Evolutionary conservation across 192 early-diverging fungal species (phyloP).

Genomic region (Thamnidium elegans): DNA sequence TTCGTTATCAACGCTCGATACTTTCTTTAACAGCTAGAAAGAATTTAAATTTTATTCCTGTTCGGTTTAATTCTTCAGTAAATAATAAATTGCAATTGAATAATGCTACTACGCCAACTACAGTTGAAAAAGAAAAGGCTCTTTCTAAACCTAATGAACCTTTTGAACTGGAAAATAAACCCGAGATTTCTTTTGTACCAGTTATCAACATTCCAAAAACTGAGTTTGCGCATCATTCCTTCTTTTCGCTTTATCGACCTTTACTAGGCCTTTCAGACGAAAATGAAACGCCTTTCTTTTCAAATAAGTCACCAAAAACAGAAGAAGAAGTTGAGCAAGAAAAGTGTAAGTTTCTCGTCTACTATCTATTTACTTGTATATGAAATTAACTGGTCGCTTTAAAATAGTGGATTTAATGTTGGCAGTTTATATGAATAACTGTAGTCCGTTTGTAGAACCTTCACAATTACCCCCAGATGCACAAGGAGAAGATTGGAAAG

Average conservation of each 20-base stretch:
- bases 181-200: background rate
- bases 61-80: constrained; percentile 6
- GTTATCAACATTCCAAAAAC: constrained; percentile 34
- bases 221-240: constrained; percentile 55
- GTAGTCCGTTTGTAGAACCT: background rate
- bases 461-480: background rate
- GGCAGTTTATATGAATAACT: background rate
- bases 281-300: constrained; percentile 11
- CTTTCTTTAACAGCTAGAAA: background rate
- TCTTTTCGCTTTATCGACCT: constrained; percentile 60
- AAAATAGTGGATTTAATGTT: background rate
- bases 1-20: constrained; percentile 9
- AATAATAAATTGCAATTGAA: background rate
- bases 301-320: background rate
- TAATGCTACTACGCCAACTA: background rate
- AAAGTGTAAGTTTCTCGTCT: background rate
- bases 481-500: background rate
- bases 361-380: no score
- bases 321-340: background rate
- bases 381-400: no score
- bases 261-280: constrained; percentile 36
- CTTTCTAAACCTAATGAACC: no score
- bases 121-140: background rate
- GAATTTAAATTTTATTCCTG: background rate
- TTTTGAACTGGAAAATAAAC: background rate